Evolutionary conservation across 495 filamentous ascomycete genomes (phyloP).

Genomic region (Xylaria nigripes): DNA sequence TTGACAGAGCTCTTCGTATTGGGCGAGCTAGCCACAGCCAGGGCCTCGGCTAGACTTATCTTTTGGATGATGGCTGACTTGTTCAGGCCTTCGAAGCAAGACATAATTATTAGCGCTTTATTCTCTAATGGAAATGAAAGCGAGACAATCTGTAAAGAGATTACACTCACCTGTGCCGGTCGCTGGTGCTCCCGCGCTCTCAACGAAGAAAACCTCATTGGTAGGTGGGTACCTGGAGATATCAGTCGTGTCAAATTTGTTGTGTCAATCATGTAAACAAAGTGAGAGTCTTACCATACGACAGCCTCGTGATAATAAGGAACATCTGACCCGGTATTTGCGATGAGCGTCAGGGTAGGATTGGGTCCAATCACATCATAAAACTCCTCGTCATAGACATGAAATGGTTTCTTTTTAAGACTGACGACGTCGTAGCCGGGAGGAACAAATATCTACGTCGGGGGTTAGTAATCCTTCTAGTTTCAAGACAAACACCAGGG

Average conservation of each 20-base stretch:
- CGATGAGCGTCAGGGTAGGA: slow-evolving; percentile 38
- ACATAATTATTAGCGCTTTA: background rate
- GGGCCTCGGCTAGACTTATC: slow-evolving; percentile 37
- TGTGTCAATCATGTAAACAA: background rate
- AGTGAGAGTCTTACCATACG: slow-evolving; percentile 34
- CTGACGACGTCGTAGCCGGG: slow-evolving; percentile 25
- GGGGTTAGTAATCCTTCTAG: background rate
- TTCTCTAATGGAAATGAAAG: background rate
- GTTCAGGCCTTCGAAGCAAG: slow-evolving; percentile 23
- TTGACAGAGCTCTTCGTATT: slow-evolving; percentile 37
- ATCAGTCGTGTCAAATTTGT: background rate
- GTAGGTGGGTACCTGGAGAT: slow-evolving; percentile 23
- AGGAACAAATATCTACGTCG: slow-evolving; percentile 26
- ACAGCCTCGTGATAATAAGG: slow-evolving; percentile 46
- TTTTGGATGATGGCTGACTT: slow-evolving; percentile 45
- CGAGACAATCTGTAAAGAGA: too few species aligned
- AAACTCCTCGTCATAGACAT: slow-evolving; percentile 40
- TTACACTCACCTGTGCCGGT: slow-evolving; percentile 32
- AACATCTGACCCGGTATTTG: slow-evolving; percentile 26
- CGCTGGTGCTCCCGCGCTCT: slow-evolving; percentile 39
- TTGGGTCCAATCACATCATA: slow-evolving; percentile 35
- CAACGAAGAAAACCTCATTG: slow-evolving; percentile 47
- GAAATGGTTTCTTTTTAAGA: slow-evolving; percentile 35
- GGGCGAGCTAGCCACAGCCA: slow-evolving; percentile 28
- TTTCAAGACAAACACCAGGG: background rate